Evolutionary conservation across 768 basidiomycete species (phyloP).

Genomic region (Tricholoma bakamatsutake): DNA sequence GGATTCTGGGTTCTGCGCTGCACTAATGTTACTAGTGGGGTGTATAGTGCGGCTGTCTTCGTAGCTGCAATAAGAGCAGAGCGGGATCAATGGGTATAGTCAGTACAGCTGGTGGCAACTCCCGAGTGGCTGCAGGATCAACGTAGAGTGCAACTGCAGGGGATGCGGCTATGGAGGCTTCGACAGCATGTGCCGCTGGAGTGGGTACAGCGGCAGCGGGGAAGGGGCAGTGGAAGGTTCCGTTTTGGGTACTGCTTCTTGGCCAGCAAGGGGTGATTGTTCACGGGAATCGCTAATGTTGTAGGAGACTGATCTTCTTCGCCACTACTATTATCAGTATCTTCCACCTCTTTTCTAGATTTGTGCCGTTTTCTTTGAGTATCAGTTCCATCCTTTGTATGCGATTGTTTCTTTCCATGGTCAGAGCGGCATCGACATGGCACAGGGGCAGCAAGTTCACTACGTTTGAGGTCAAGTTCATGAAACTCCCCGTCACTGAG

Average conservation of each 20-base stretch:
- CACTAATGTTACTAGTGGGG: neutral
- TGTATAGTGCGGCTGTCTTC: neutral
- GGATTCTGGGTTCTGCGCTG: neutral
- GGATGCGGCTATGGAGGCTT: neutral
- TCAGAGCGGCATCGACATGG: conserved; percentile 6
- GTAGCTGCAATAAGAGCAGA: too few species aligned
- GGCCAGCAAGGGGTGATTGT: neutral
- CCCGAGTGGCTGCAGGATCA: neutral
- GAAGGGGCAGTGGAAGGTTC: neutral
- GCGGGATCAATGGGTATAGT: neutral
- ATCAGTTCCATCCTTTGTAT: neutral
- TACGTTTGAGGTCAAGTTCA: neutral
- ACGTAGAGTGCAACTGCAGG: neutral
- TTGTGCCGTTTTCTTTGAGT: neutral
- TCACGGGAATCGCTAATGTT: neutral
- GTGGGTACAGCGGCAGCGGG: neutral
- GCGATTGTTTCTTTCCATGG: conserved; percentile 5
- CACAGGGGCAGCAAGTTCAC: neutral
- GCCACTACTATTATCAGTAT: neutral
- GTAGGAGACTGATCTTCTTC: neutral
- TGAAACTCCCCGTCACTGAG: conserved; percentile 1
- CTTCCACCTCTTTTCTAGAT: neutral
- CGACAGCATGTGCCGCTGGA: neutral
- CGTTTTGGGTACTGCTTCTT: neutral
- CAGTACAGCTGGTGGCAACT: neutral